These are phyloP conservation scores for Colletotrichum australisinense DNA, from an alignment of 2,329 filamentous ascomycete species.

Conservation along the genomic window DNA sequence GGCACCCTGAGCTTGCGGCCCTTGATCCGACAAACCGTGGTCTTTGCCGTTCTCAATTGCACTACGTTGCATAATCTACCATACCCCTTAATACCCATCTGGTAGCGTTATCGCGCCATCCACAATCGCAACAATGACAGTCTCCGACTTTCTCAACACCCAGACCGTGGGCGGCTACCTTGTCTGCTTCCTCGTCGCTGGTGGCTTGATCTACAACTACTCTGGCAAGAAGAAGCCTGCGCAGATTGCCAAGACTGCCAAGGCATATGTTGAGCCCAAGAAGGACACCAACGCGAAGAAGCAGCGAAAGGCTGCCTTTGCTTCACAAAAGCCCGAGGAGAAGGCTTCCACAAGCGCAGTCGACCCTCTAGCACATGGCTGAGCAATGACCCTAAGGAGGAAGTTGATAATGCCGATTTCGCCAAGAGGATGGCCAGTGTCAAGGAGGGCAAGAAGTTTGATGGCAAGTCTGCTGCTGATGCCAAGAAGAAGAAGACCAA, in stretches of 20 bases:
- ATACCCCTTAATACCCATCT: conserved; percentile 20
- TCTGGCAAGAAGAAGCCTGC: conserved; percentile 44
- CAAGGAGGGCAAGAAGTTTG: conserved; percentile 75
- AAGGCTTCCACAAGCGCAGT: conserved; percentile 43
- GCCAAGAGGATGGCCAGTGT: conserved; percentile 78
- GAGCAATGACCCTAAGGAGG: conserved; percentile 61
- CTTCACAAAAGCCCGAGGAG: conserved; percentile 49
- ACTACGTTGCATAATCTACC: conserved; percentile 3
- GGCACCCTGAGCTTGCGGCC: conserved; percentile 12
- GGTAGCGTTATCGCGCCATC: background rate
- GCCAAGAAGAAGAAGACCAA: conserved; percentile 73
- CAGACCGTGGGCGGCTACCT: conserved; percentile 35
- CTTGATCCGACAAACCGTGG: conserved; percentile 16
- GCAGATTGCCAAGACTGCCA: conserved; percentile 43
- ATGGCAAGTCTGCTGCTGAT: conserved; percentile 61
- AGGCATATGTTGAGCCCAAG: conserved; percentile 44
- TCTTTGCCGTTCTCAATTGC: conserved; percentile 4
- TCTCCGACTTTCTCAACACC: conserved; percentile 34
- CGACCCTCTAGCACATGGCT: conserved; percentile 42
- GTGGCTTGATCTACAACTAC: conserved; percentile 34
- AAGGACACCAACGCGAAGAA: conserved; percentile 59
- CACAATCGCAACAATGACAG: conserved; percentile 37
- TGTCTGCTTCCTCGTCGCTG: conserved; percentile 33
- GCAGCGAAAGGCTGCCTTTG: conserved; percentile 56
- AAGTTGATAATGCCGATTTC: conserved; percentile 79